Conservation (phyloP, 805 yeast genomes). For the Yamadazyma paraphyllophila region DNA sequence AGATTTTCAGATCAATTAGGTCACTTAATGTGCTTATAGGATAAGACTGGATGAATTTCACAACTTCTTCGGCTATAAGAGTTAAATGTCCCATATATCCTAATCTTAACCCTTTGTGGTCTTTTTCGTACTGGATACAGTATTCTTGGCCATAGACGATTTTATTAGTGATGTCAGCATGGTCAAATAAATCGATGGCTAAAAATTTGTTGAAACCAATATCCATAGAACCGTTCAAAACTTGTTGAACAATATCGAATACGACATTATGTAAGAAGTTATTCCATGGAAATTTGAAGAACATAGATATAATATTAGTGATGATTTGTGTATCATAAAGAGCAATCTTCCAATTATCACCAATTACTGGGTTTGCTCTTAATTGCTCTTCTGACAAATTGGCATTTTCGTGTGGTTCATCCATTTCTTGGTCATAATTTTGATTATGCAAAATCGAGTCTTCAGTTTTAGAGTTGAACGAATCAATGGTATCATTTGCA, state of each 20-base stretch:
- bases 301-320: slow-evolving; percentile 41
- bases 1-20: slow-evolving; percentile 36
- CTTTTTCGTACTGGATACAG: slow-evolving; percentile 57
- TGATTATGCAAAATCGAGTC: slow-evolving; percentile 23
- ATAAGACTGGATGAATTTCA: slow-evolving; percentile 63
- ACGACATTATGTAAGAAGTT: slow-evolving; percentile 47
- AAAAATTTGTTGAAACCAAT: slow-evolving; percentile 47
- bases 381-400: slow-evolving; percentile 43
- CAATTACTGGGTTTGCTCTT: slow-evolving; percentile 42
- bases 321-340: slow-evolving; percentile 44
- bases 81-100: slow-evolving; percentile 98
- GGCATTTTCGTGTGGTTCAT: slow-evolving; percentile 44
- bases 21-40: slow-evolving; percentile 38
- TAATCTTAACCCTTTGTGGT: slow-evolving; percentile 56
- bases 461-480: slow-evolving; percentile 22
- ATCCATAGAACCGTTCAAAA: slow-evolving; percentile 47
- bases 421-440: slow-evolving; percentile 31
- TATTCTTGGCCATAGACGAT: slow-evolving; percentile 53
- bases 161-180: slow-evolving; percentile 40
- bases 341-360: slow-evolving; percentile 42
- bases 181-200: slow-evolving; percentile 58
- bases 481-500: slow-evolving; percentile 33
- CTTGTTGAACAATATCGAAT: slow-evolving; percentile 48
- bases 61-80: slow-evolving; percentile 92
- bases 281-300: slow-evolving; percentile 48